phyloP scores from a whole-genome alignment of 2,329 filamentous ascomycete genomes.

The Fusarium veterinarium region DNA sequence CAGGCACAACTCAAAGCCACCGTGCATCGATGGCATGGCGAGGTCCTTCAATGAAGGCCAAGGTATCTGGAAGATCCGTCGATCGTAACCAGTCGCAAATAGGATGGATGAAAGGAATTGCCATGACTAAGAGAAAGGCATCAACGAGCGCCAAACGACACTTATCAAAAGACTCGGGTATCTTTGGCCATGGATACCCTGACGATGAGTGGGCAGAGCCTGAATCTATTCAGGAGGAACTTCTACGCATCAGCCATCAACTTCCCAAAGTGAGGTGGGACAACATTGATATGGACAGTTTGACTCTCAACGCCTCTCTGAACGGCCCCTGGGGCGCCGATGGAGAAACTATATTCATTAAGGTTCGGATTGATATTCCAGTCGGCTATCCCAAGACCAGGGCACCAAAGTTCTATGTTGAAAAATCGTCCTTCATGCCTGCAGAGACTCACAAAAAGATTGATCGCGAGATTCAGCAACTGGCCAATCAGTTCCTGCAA shows the following conservation, averaged over 20 bases:
- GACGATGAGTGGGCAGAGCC: conserved; percentile 70
- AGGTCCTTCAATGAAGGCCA: conserved; percentile 70
- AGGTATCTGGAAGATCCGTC: conserved; percentile 54
- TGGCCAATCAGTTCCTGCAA: conserved; percentile 66
- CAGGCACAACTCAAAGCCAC: conserved; percentile 45
- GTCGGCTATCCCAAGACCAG: conserved; percentile 67
- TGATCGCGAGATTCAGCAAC: conserved; percentile 65
- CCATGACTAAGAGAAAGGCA: conserved; percentile 67
- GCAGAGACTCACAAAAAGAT: conserved; percentile 64
- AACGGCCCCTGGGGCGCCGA: conserved; percentile 73
- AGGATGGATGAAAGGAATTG: conserved; percentile 77
- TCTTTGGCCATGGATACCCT: conserved; percentile 63
- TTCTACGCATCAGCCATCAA: conserved; percentile 70
- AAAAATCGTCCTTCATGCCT: conserved; percentile 72
- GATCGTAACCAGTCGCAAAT: conserved; percentile 68
- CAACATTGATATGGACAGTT: conserved; percentile 71
- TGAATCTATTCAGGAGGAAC: conserved; percentile 73
- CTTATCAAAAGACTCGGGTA: conserved; percentile 63
- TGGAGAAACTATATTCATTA: conserved; percentile 69
- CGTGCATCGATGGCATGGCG: conserved; percentile 59
- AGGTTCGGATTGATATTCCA: conserved; percentile 70
- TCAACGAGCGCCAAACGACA: conserved; percentile 57
- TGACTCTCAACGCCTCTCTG: conserved; percentile 69
- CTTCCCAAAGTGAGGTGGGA: conserved; percentile 74
- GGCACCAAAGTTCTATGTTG: conserved; percentile 69